phyloP scores from a whole-genome alignment of 2,329 filamentous ascomycete species.

The Verticillium nonalfalfae region DNA sequence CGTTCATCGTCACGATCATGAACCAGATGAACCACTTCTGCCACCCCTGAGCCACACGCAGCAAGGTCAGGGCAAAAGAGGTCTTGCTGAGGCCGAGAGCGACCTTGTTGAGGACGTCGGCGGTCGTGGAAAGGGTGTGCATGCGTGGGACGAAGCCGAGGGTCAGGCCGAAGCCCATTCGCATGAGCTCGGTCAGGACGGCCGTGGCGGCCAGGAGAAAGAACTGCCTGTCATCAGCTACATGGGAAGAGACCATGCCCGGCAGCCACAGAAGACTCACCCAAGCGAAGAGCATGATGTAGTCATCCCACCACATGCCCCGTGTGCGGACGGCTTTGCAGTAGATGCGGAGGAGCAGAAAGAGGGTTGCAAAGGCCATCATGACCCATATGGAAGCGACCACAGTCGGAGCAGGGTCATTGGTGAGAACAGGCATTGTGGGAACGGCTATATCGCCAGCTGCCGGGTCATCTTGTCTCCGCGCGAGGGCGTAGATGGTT shows the following conservation, averaged over 20 bases:
- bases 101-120: constrained; percentile 5
- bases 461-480: background rate
- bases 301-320: constrained; percentile 16
- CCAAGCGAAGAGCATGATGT: constrained; percentile 13
- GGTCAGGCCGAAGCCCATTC: constrained; percentile 5
- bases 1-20: constrained; percentile 16
- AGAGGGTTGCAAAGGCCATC: constrained; percentile 4
- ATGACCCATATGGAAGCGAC: constrained; percentile 9
- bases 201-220: constrained; percentile 3
- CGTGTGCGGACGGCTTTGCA: constrained; percentile 12
- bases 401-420: constrained; percentile 4
- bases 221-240: background rate
- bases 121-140: constrained; percentile 4
- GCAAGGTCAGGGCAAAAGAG: constrained; percentile 21
- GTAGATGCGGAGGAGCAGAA: constrained; percentile 13
- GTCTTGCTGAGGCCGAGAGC: constrained; percentile 16
- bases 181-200: constrained; percentile 8
- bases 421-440: constrained; percentile 1
- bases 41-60: constrained; percentile 15
- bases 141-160: constrained; percentile 1
- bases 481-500: background rate
- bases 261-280: background rate
- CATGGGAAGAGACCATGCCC: background rate
- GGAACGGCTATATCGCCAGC: background rate
- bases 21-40: constrained; percentile 15